These are phyloP conservation scores for Tieghemostelium lacteum DNA, from an alignment of 78 protist species.

Conservation along the genomic window DNA sequence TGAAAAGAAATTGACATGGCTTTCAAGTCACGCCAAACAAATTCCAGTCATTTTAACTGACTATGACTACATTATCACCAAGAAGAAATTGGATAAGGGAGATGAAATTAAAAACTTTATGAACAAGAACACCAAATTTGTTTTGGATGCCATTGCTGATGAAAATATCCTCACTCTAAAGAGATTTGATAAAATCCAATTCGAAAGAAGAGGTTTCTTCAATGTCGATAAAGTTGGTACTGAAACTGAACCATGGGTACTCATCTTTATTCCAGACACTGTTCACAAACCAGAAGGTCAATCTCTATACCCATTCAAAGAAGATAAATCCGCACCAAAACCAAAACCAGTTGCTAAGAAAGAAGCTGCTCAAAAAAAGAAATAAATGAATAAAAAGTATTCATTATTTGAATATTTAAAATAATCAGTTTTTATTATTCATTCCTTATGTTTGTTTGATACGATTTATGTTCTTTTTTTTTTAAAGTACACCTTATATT, in stretches of 20 bases:
- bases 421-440: too few species aligned
- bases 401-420: too few species aligned
- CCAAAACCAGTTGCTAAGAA: too few species aligned
- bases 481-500: too few species aligned
- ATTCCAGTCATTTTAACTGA: constrained; percentile 70
- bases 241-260: constrained; percentile 44
- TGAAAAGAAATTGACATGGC: constrained; percentile 94
- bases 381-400: too few species aligned
- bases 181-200: constrained; percentile 90
- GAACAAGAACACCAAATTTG: constrained; percentile 53
- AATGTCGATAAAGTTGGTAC: constrained; percentile 77
- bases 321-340: constrained; percentile 12
- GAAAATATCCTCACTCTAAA: constrained; percentile 58
- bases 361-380: too few species aligned
- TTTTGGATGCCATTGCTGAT: constrained; percentile 51
- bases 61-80: constrained; percentile 88
- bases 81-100: constrained; percentile 87
- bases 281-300: constrained; percentile 51
- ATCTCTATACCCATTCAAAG: constrained; percentile 56
- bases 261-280: constrained; percentile 79
- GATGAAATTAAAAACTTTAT: constrained; percentile 75
- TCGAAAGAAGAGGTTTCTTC: constrained; percentile 94
- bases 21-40: constrained; percentile 52
- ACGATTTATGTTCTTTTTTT: too few species aligned
- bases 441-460: too few species aligned